Evolutionary conservation across 2,329 filamentous ascomycete species (phyloP).

Genomic region (Phyllosticta ampelicida): DNA sequence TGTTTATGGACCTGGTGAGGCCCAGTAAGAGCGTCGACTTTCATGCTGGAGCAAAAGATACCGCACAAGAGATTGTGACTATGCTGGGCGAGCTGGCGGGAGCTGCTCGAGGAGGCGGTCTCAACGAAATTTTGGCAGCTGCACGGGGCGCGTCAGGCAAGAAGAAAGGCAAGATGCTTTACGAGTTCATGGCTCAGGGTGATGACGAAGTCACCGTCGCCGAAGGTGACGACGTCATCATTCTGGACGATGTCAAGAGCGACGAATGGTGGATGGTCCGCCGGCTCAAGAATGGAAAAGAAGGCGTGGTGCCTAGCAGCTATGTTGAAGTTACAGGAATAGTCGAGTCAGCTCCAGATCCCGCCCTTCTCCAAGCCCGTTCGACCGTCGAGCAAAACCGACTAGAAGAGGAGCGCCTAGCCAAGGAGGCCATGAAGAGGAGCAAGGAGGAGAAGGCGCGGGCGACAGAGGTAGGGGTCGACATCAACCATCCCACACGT

Average conservation of each 20-base stretch:
- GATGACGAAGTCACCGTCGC: slow-evolving; percentile 93
- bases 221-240: slow-evolving; percentile 78
- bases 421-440: slow-evolving; percentile 55
- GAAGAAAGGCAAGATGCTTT: slow-evolving; percentile 78
- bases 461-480: slow-evolving; percentile 60
- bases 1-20: slow-evolving; percentile 84
- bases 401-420: slow-evolving; percentile 71
- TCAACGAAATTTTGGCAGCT: slow-evolving; percentile 78
- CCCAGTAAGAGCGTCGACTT: slow-evolving; percentile 95
- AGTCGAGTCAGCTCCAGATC: slow-evolving; percentile 37
- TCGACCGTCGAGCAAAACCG: slow-evolving; percentile 68
- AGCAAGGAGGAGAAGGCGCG: slow-evolving; percentile 23
- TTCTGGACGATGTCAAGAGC: slow-evolving; percentile 82
- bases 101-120: slow-evolving; percentile 67
- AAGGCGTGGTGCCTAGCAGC: slow-evolving; percentile 92
- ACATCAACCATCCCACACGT: slow-evolving; percentile 64
- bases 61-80: slow-evolving; percentile 82
- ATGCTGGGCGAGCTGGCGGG: slow-evolving; percentile 84
- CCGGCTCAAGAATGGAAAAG: slow-evolving; percentile 79
- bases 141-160: slow-evolving; percentile 52
- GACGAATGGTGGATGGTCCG: slow-evolving; percentile 98
- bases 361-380: slow-evolving; percentile 46
- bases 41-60: slow-evolving; percentile 94
- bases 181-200: slow-evolving; percentile 94
- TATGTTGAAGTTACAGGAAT: slow-evolving; percentile 83